A percentile compares a stretch with the other conserved stretches of the same genome.
These are phyloP conservation scores for Petasospora fabianii DNA, from an alignment of 1,139 yeast species.

Conservation along the genomic window DNA sequence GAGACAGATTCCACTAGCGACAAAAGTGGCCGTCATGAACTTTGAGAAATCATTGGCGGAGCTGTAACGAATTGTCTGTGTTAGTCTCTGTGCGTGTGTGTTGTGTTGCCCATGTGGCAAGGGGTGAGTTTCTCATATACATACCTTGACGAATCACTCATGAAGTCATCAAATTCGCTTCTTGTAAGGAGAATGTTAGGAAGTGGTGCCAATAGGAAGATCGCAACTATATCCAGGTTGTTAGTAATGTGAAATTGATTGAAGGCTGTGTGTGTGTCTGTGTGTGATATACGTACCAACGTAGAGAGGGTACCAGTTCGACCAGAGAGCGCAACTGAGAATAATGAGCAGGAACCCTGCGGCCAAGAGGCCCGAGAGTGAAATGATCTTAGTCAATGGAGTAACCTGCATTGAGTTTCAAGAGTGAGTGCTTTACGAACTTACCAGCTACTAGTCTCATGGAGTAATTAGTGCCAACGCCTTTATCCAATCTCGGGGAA, in stretches of 20 bases:
- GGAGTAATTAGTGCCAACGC: no score
- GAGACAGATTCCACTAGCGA: constrained; percentile 63
- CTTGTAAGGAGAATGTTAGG: constrained; percentile 55
- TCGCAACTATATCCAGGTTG: constrained; percentile 38
- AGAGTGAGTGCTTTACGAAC: background rate
- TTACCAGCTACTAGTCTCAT: no score
- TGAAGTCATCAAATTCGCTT: constrained; percentile 51
- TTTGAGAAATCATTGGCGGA: constrained; percentile 57
- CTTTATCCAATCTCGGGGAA: no score
- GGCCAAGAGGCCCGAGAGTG: constrained; percentile 66
- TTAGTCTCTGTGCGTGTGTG: constrained; percentile 28
- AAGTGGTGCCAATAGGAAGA: constrained; percentile 67
- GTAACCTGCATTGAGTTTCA: constrained; percentile 27
- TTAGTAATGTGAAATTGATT: constrained; percentile 1
- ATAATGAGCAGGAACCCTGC: constrained; percentile 71
- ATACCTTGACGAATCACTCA: constrained; percentile 49
- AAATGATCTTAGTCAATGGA: constrained; percentile 69
- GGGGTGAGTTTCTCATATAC: constrained; percentile 11
- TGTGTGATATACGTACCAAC: constrained; percentile 39
- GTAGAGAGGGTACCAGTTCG: constrained; percentile 68
- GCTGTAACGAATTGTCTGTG: constrained; percentile 30
- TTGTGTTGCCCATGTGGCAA: background rate
- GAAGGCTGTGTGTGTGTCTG: no score
- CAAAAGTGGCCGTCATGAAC: constrained; percentile 60
- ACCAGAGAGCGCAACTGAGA: constrained; percentile 67